Conservation (phyloP, 805 yeast species). For the Hermanozyma aechmeae region DNA sequence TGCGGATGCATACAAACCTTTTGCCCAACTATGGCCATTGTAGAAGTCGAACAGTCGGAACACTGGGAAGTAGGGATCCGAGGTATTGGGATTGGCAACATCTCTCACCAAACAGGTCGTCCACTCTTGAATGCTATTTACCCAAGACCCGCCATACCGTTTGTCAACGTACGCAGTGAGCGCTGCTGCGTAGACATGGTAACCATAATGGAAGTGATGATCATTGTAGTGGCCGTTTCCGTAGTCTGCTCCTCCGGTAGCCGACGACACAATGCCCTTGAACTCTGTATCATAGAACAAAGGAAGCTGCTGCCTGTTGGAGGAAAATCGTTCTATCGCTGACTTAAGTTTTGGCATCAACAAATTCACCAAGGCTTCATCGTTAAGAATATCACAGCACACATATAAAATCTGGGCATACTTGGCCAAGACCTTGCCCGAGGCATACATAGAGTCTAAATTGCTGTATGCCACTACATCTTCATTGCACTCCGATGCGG, state of each 20-base stretch:
- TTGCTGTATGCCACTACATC: slow-evolving; percentile 2
- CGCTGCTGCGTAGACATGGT: neutral
- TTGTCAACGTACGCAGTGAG: neutral
- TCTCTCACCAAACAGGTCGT: neutral
- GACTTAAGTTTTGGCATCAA: neutral
- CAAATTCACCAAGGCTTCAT: neutral
- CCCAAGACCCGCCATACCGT: neutral
- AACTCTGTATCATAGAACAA: neutral
- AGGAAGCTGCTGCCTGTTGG: neutral
- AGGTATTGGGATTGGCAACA: neutral
- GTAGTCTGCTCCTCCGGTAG: neutral
- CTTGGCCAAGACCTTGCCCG: neutral
- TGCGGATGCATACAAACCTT: neutral
- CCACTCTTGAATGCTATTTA: neutral
- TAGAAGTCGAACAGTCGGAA: neutral
- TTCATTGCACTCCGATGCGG: neutral
- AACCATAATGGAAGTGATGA: neutral
- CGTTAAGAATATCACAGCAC: neutral
- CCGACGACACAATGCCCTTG: neutral
- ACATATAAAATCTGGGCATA: neutral
- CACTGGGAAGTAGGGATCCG: neutral
- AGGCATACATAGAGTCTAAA: neutral
- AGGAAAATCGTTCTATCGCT: neutral
- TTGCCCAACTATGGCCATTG: neutral
- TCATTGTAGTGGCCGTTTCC: neutral